Conservation (phyloP, 2,329 filamentous ascomycete genomes). For the Aspergillus brasiliensis region DNA sequence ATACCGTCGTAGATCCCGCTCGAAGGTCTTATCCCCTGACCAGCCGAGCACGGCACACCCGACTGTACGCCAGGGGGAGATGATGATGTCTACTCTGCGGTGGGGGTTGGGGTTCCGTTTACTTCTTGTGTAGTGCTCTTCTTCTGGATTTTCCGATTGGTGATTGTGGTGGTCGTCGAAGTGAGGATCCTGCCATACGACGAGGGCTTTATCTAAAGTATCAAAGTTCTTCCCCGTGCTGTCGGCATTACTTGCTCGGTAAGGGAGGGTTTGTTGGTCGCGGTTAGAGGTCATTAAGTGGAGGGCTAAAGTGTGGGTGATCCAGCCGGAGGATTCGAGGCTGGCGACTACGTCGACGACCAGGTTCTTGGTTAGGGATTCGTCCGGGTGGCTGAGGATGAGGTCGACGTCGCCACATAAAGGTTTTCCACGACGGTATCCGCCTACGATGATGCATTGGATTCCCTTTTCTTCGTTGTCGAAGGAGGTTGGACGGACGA, state of each 20-base stretch:
- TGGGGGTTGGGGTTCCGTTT: constrained; percentile 70
- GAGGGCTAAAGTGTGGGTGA: constrained; percentile 80
- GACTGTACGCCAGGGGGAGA: constrained; percentile 83
- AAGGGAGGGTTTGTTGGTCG: constrained; percentile 66
- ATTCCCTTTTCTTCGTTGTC: constrained; percentile 41
- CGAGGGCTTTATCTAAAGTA: constrained; percentile 84
- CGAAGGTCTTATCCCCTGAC: constrained; percentile 86
- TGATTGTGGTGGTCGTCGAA: constrained; percentile 43
- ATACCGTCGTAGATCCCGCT: constrained; percentile 80
- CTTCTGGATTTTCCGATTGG: constrained; percentile 1
- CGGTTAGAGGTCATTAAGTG: constrained; percentile 71
- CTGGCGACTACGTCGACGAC: constrained; percentile 69
- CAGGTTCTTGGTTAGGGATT: constrained; percentile 68
- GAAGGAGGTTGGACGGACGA: constrained; percentile 50
- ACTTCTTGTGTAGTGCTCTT: constrained; percentile 18
- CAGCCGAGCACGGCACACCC: constrained; percentile 88
- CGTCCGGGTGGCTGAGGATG: constrained; percentile 76
- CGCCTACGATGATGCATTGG: constrained; percentile 70
- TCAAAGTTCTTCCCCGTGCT: constrained; percentile 65
- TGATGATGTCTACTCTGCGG: constrained; percentile 86
- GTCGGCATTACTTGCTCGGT: constrained; percentile 41
- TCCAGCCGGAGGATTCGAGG: constrained; percentile 68
- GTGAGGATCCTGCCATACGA: constrained; percentile 81
- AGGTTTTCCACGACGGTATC: constrained; percentile 77
- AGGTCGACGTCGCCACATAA: constrained; percentile 82